Percentiles rank a stretch among this genome's conserved stretches.
Evolutionary conservation across 2,329 filamentous ascomycete species (phyloP).

Genomic region (Botrytis fabae): DNA sequence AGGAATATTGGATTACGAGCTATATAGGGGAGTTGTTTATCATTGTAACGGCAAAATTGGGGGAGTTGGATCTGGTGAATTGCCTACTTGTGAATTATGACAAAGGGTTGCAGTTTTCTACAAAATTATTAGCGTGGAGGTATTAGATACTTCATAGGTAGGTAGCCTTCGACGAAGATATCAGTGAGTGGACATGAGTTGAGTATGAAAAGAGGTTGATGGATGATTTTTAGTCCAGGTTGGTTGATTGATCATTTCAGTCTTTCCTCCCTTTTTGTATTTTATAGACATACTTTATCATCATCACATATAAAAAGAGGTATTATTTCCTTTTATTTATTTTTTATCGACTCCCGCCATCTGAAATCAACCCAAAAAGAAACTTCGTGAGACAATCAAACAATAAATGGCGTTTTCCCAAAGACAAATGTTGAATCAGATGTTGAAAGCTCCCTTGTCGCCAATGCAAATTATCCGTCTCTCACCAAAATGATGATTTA

Average conservation of each 20-base stretch:
- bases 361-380: background rate
- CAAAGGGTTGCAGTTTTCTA: background rate
- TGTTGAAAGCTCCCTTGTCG: background rate
- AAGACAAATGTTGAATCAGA: background rate
- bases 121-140: too few species aligned
- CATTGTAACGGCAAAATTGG: background rate
- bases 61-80: background rate
- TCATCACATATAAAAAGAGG: background rate
- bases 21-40: background rate
- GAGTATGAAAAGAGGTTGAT: background rate
- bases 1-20: background rate
- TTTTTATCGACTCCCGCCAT: background rate
- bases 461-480: background rate
- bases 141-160: background rate
- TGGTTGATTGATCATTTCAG: background rate
- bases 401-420: conserved; percentile 1
- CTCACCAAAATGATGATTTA: background rate
- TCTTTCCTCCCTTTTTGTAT: background rate
- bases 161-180: background rate
- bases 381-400: background rate
- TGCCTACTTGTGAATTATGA: background rate
- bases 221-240: background rate
- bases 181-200: background rate
- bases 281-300: background rate
- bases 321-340: background rate